phyloP scores from a whole-genome alignment of 169 alveolate genomes.

The Eimeria sp. region DNA sequence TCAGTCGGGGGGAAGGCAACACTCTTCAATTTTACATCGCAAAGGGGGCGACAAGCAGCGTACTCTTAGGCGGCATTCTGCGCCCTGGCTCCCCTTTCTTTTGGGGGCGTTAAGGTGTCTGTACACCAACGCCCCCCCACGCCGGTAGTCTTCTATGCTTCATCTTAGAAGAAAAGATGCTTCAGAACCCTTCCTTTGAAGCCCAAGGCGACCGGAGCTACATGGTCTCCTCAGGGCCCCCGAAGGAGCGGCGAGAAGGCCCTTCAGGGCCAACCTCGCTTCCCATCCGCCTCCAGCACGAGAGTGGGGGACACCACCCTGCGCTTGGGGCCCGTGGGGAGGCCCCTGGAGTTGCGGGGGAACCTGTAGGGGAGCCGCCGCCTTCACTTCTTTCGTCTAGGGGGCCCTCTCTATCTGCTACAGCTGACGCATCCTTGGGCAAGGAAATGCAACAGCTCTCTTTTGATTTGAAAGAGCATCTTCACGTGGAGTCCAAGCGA shows the following conservation, averaged over 20 bases:
- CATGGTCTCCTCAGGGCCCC: neutral
- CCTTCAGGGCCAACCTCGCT: neutral
- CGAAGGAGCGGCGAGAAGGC: neutral
- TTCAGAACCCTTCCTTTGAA: neutral
- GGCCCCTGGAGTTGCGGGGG: neutral
- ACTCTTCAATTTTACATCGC: neutral
- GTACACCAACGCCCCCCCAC: neutral
- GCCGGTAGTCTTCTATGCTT: neutral
- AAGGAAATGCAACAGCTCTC: slow-evolving; percentile 31
- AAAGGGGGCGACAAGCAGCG: neutral
- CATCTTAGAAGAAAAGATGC: neutral
- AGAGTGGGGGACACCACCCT: neutral
- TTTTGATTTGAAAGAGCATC: slow-evolving; percentile 32
- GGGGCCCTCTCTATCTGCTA: neutral
- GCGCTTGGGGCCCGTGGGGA: neutral
- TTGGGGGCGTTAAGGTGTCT: neutral
- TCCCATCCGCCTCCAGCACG: neutral
- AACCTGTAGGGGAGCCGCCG: slow-evolving; percentile 29
- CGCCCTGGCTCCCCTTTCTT: neutral
- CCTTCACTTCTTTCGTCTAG: neutral
- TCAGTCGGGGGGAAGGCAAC: slow-evolving; percentile 7
- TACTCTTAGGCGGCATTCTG: neutral
- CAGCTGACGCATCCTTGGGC: neutral
- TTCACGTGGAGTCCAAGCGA: slow-evolving; percentile 47
- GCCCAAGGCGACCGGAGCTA: neutral